Evolutionary conservation across 1,284 basidiomycete genomes (phyloP), one percentile per base, ranked within the genome.

Genomic region (Ceratobasidium sp.): DNA sequence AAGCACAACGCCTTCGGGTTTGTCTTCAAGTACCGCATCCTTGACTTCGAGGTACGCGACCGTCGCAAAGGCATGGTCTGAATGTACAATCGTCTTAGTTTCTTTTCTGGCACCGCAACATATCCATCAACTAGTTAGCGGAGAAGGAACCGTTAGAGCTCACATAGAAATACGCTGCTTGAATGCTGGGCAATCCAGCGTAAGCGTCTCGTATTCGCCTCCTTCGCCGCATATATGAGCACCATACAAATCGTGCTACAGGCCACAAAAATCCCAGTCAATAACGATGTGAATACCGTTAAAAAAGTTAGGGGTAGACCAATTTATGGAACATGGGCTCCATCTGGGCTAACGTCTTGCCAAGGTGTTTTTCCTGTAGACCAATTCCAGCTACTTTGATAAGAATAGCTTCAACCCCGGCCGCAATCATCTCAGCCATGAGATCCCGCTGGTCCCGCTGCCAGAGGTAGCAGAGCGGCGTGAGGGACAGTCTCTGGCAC

Each of bases 371-470:
- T 0, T 85, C 85, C 0, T 87, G 89, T 44, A 98, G 84, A 1
- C 98, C 98, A 8, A 96, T 94, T 0, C 98, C 98, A 8, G 98
- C 98, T 1, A 98, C 93, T 81, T 99, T 99, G 82, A 99, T 97
- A 6, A 99, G 81, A 58, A 98, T 85, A 0, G 94, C 91, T 59
- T 93, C 87, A 81, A 98, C 84, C 2, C 92, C 91, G 0, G 90
- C 87, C 1, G 83, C 82, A 70, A 96, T 87, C 96, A 99, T 99
- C 79, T 96, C 93, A 14, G 86, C 83, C 50, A 99, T 87, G 23
- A 99, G 84, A 73, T 93, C 88, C 16, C 84, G 84, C 82, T 99
- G 98, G 76, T 93, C 86, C 76, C 95, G 85, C 82, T 98, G 95
- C 98, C 98, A 99, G 2, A 99, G 88, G 79, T 94, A 99, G 57